These are phyloP conservation scores for Sanguinoderma infundibulare DNA, from an alignment of 1,284 basidiomycete species.

Conservation along the genomic window DNA sequence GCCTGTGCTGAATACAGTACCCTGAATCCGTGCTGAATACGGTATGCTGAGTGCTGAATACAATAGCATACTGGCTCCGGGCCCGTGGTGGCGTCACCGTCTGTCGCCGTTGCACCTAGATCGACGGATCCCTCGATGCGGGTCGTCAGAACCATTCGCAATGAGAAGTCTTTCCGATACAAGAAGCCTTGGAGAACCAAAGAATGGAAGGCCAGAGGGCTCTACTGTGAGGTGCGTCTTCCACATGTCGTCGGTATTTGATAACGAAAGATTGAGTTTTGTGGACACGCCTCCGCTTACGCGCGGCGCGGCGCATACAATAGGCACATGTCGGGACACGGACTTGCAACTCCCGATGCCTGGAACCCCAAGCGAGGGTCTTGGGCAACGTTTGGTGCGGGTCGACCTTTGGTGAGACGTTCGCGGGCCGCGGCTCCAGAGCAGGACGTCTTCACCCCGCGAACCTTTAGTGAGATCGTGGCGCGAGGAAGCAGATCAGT, in stretches of 20 bases:
- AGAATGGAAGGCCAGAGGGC: background rate
- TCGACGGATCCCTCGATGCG: background rate
- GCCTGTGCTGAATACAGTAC: too few species aligned
- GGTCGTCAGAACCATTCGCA: background rate
- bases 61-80: too few species aligned
- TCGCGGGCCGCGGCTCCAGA: conserved; percentile 3
- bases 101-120: background rate
- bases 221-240: conserved; percentile 14
- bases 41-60: too few species aligned
- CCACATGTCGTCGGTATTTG: conserved; percentile 10
- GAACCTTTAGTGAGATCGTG: conserved; percentile 14
- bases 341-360: background rate
- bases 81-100: too few species aligned
- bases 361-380: background rate
- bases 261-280: conserved; percentile 16
- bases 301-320: background rate
- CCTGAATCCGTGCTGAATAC: too few species aligned
- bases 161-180: background rate
- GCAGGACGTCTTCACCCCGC: conserved; percentile 2
- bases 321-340: background rate
- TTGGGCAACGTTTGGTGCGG: background rate
- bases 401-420: background rate
- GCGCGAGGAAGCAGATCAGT: background rate
- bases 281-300: background rate
- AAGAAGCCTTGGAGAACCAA: background rate